Base-by-base conservation (phyloP, 2,329 filamentous ascomycete genomes). In the Microcera coccophila region DNA sequence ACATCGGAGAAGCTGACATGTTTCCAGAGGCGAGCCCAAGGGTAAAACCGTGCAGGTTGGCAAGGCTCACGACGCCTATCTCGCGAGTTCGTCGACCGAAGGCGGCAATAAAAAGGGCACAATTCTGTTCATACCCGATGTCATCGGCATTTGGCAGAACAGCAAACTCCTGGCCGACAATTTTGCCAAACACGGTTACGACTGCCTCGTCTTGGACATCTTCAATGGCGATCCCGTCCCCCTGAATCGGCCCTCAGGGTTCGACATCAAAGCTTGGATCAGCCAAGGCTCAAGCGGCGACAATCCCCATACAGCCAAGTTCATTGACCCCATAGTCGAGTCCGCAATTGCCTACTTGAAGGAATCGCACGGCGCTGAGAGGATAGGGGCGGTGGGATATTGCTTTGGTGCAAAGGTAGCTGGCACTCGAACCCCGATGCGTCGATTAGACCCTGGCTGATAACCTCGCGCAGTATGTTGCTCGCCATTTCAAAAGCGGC, bases 341-440 rank as follows among this genome's bases (percentile, higher is more conserved):
- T 15, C 5, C 4, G 33, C 33, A 12, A 5, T 5, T 49, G 52
- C 29, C 53, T 40, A 1, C 53, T 38, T 2, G 45, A 52, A 8
- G 56, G 44, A 2, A 33, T 70, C 79, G 45, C 68, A 72, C 47
- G 73, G 75, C 8, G 65, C 76, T 36, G 78, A 77, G 62, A 78
- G 74, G 53, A 62, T 87, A 20, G 84, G 77, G 2, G 75, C 70
- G 18, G 75, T 81, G 2, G 84, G 84, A 0, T 87, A 87, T 66
- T 88, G 84, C 66, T 87, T 87, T 52, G 84, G 84, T 33, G 84
- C 73, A 20, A 44, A 35, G 24, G 24, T 28, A 14, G 24, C 9
- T 28, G 14, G 24, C 9, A 28, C 14, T 14, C 9, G 9, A 9
- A 9, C 24, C 24, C n/a, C n/a, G n/a, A n/a, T n/a, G n/a, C n/a